A percentile compares a stretch with the other conserved stretches of the same genome.
These are phyloP conservation scores for Hanseniaspora mollemarum DNA, from an alignment of 805 yeast species.

Conservation along the genomic window DNA sequence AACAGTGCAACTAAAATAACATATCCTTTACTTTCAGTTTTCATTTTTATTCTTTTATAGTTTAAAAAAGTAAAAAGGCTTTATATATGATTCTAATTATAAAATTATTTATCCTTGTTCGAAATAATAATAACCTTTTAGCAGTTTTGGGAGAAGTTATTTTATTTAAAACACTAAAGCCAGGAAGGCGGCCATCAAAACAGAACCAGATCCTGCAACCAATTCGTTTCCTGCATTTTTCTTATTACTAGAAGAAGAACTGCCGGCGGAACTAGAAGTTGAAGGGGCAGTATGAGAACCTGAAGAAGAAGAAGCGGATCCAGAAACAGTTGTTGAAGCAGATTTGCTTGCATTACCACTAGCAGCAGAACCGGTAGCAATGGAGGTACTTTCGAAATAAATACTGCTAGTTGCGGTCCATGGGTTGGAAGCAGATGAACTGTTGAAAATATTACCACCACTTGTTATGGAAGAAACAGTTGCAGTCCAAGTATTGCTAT, in stretches of 20 bases:
- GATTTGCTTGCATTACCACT: constrained; percentile 1
- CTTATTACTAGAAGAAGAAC: not conserved
- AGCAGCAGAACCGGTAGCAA: not conserved
- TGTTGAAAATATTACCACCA: constrained; percentile 26
- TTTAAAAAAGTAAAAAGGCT: too few species aligned
- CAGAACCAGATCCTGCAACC: not conserved
- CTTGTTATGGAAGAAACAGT: constrained; percentile 12
- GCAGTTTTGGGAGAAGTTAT: too few species aligned
- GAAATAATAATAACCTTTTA: too few species aligned
- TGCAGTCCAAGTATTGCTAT: constrained; percentile 30
- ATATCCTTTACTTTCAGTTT: too few species aligned
- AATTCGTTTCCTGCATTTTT: not conserved
- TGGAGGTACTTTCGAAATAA: constrained; percentile 13
- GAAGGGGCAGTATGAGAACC: too few species aligned
- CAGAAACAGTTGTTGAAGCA: not conserved
- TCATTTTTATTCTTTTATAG: too few species aligned
- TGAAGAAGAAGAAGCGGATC: not conserved
- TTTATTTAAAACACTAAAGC: not conserved
- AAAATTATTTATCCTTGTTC: too few species aligned
- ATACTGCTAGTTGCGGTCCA: constrained; percentile 14
- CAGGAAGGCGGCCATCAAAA: not conserved
- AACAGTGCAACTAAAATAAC: too few species aligned
- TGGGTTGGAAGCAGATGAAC: constrained; percentile 7
- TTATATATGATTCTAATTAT: too few species aligned
- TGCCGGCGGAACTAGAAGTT: too few species aligned